These are phyloP conservation scores for Plasmodium berghei DNA, from an alignment of 169 alveolate genomes.

Conservation along the genomic window DNA sequence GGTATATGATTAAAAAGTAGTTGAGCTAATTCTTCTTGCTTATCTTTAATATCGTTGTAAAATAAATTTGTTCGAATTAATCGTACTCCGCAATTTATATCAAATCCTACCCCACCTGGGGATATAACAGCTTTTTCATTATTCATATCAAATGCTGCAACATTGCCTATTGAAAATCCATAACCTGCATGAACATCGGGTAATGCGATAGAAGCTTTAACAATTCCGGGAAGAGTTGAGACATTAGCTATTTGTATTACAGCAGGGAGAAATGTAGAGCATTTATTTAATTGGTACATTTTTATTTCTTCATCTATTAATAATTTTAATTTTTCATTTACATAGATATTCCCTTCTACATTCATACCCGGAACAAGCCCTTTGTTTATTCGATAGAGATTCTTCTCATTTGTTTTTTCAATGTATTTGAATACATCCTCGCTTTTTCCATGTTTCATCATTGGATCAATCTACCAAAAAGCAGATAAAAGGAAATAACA, in stretches of 20 bases:
- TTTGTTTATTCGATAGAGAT: slow-evolving; percentile 80
- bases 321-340: slow-evolving; percentile 82
- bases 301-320: slow-evolving; percentile 85
- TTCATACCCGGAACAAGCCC: slow-evolving; percentile 90
- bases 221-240: slow-evolving; percentile 92
- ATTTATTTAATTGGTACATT: slow-evolving; percentile 60
- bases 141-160: slow-evolving; percentile 92
- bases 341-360: slow-evolving; percentile 87
- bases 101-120: slow-evolving; percentile 95
- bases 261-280: slow-evolving; percentile 91
- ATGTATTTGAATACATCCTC: slow-evolving; percentile 23
- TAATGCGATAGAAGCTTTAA: slow-evolving; percentile 87
- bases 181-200: slow-evolving; percentile 93
- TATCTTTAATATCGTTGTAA: slow-evolving; percentile 79
- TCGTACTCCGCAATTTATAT: slow-evolving; percentile 93
- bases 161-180: slow-evolving; percentile 93
- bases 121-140: slow-evolving; percentile 88
- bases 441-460: slow-evolving; percentile 1
- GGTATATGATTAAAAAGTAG: slow-evolving; percentile 91
- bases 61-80: slow-evolving; percentile 82
- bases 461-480: not conserved
- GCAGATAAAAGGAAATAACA: not conserved
- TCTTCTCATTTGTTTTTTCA: slow-evolving; percentile 33
- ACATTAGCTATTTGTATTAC: slow-evolving; percentile 91
- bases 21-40: slow-evolving; percentile 88